Conservation (phyloP, 179 eudicot genomes). For the Nepenthes alata region DNA sequence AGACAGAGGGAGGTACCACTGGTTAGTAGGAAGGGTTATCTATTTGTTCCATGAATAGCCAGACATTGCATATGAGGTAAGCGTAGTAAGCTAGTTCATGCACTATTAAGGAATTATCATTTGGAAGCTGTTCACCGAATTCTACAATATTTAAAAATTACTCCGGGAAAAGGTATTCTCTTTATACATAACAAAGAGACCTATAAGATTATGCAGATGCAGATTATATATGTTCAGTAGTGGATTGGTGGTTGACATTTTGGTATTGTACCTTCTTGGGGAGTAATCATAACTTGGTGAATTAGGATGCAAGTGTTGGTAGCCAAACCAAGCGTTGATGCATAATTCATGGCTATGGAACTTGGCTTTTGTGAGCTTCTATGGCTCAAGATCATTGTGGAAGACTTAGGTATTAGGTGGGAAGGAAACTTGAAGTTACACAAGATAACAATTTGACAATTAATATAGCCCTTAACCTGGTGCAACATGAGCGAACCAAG, state of each 20-base stretch:
- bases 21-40: background rate
- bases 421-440: background rate
- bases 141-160: background rate
- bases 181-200: background rate
- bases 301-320: background rate
- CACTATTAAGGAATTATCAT: background rate
- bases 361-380: background rate
- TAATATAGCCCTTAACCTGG: background rate
- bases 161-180: background rate
- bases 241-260: background rate
- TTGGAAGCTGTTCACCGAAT: background rate
- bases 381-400: background rate
- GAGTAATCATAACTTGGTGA: background rate
- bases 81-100: background rate
- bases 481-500: slow-evolving; percentile 1
- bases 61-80: background rate
- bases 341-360: background rate
- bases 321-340: background rate
- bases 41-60: background rate
- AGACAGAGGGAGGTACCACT: background rate
- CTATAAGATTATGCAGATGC: slow-evolving; percentile 1
- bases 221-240: background rate
- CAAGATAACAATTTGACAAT: background rate
- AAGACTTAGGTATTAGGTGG: background rate
- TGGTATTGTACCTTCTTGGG: background rate